Evolutionary conservation across 116 monocot species (phyloP), one percentile per base, ranked within the genome.

Genomic region (Posidonia oceanica): DNA sequence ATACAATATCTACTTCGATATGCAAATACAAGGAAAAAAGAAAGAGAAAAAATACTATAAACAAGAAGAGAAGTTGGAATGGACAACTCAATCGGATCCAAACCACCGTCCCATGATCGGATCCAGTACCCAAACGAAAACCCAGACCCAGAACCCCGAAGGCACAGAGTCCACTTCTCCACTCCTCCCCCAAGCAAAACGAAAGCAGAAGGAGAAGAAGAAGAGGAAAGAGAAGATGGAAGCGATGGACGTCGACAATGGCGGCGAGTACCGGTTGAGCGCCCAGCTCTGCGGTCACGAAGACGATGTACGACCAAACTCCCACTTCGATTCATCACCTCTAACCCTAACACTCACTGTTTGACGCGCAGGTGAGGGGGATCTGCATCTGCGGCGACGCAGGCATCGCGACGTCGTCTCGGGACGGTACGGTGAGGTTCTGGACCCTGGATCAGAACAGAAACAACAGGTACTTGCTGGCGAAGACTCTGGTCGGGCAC

Each of bases 391-490:
- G 97, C 66, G 87, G 83, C 23, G 84, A 72, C 39, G 51, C 74
- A 3, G 87, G 81, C 56, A 81, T 98, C 71, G 93, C 98, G 29
- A 92, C 87, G 2, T 98, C 93, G 44, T 98, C 93, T 14, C 81
- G 98, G 60, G 98, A 98, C 69, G 56, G 81, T 40, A 98, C 85
- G 54, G 90, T 98, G 29, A 77, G 79, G 71, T 79, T 87, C 20
- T 98, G 98, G 98, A 37, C 75, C 0, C 82, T 75, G 40, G 90
- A 93, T 72, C 77, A 82, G 0, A 74, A 79, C 20, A 73, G 57
- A 58, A 80, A 80, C 53, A 67, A 75, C 42, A 52, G 71, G 22
- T 93, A 81, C 63, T 69, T 72, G 44, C 78, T 79, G 5, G 84
- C 80, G 17, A 92, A 87, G 70, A 87, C 86, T 5, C 55, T 98